Evolutionary conservation across 306 rosid genomes (phyloP), one percentile per base, ranked within the genome.

Genomic region (Ormosia semicastrata): DNA sequence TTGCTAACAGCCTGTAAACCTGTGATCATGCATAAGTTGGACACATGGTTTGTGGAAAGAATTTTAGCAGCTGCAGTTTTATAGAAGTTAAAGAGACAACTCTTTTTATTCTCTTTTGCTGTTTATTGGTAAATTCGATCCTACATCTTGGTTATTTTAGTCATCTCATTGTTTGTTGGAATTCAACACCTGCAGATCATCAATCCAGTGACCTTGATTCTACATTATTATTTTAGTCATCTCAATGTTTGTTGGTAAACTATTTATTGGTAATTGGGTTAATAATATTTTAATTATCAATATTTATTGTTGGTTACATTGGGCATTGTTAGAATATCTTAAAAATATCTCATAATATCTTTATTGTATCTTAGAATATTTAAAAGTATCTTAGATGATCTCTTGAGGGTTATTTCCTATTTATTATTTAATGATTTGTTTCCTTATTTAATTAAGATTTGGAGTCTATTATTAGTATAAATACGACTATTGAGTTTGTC

Each of bases 1-100:
- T 75, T 79, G 8, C 80, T 15, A 44, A 71, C 46, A 0, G 18
- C 44, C 12, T 79, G 34, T 83, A 44, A 79, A 83, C 72, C 33
- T 17, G 64, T 44, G 76, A 54, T 37, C 39, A 53, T 41, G 70
- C 69, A 53, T 18, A 66, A 46, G 29, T 34, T 77, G 43, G 34
- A 62, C 3, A 57, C 32, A 3, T 29, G 40, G 40, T 63, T 52
- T 58, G 4, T 78, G 50, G 9, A 1, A 69, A 32, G 6, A 30
- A 69, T 58, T 65, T 74, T 74, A 39, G 82, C 59, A 54, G 13
- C 46, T 36, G 40, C 79, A 30, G 34, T 72, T 71, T n/a, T 41
- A 46, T 46, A 52, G 75, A 58, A 47, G 76, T 52, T 69, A 57
- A 18, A 34, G 34, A 29, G 24, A 66, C 15, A 15, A 13, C 14